Percentiles rank a stretch among this genome's conserved stretches.
Conservation (phyloP, 1,139 yeast species). For the Scheffersomyces insectosa region DNA sequence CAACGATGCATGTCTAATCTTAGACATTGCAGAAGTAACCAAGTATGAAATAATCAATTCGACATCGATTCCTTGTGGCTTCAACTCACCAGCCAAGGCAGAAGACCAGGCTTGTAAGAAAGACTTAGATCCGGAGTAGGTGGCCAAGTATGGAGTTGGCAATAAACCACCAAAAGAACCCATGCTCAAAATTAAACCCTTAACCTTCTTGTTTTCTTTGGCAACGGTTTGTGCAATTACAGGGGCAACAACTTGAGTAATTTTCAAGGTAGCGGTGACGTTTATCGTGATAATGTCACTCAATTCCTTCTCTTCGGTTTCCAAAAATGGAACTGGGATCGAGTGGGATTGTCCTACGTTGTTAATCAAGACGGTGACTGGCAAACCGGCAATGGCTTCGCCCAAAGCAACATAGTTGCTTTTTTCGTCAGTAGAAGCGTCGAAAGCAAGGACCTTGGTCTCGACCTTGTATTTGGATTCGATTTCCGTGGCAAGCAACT, state of each 20-base stretch:
- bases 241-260: conserved; percentile 79
- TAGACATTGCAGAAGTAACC: conserved; percentile 95
- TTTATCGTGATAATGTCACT: conserved; percentile 80
- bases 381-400: conserved; percentile 50
- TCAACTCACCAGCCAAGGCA: conserved; percentile 86
- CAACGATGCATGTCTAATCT: conserved; percentile 73
- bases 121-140: conserved; percentile 95
- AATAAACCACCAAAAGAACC: conserved; percentile 95
- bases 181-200: conserved; percentile 87
- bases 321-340: conserved; percentile 90
- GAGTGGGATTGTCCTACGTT: conserved; percentile 95
- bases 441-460: conserved; percentile 73
- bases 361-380: conserved; percentile 77
- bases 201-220: conserved; percentile 34
- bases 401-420: conserved; percentile 54
- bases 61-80: conserved; percentile 71
- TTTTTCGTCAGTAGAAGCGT: conserved; percentile 61
- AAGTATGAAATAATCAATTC: conserved; percentile 86
- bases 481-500: conserved; percentile 64
- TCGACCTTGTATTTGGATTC: conserved; percentile 58
- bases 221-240: conserved; percentile 55
- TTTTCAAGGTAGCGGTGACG: conserved; percentile 78
- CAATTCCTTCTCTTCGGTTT: conserved; percentile 74
- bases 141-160: conserved; percentile 90
- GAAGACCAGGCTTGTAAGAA: conserved; percentile 91